These are phyloP conservation scores for Lasiodiplodia theobromae DNA, from an alignment of 2,329 filamentous ascomycete genomes.

Conservation along the genomic window DNA sequence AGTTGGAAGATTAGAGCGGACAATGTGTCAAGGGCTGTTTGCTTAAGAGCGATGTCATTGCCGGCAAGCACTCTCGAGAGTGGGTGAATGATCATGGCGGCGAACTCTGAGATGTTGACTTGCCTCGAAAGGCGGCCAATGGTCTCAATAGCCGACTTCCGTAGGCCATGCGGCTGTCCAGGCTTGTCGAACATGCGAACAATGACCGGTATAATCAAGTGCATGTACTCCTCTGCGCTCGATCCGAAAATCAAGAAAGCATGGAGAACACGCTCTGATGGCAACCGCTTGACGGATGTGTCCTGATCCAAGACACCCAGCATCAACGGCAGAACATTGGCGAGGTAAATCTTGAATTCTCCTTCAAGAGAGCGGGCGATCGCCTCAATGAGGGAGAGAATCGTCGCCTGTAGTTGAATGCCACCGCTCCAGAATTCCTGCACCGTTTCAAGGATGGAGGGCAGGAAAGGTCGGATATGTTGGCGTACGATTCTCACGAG, in stretches of 20 bases:
- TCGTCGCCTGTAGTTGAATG: constrained; percentile 84
- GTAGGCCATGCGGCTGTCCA: constrained; percentile 77
- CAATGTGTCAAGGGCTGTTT: constrained; percentile 88
- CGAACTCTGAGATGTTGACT: constrained; percentile 96
- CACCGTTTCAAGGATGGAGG: constrained; percentile 83
- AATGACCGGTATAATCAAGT: constrained; percentile 94
- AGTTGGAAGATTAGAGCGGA: constrained; percentile 96
- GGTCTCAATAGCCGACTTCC: constrained; percentile 91
- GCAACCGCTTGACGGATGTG: constrained; percentile 73
- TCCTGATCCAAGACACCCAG: constrained; percentile 92
- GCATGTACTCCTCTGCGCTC: constrained; percentile 98
- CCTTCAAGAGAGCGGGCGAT: constrained; percentile 93
- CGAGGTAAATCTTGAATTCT: constrained; percentile 97
- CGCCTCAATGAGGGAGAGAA: constrained; percentile 88
- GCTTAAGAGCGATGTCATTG: constrained; percentile 74
- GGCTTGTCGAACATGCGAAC: constrained; percentile 93
- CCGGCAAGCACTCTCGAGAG: constrained; percentile 81
- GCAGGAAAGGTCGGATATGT: constrained; percentile 90
- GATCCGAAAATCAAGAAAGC: constrained; percentile 95
- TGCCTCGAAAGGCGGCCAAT: constrained; percentile 93
- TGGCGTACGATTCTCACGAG: constrained; percentile 95
- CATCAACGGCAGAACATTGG: constrained; percentile 89
- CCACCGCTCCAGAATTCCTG: constrained; percentile 90
- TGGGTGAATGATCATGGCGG: constrained; percentile 94
- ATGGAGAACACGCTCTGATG: constrained; percentile 90